Evolutionary conservation across 352 stramenopile species (phyloP), one percentile per base, ranked within the genome.

Genomic region (Phytophthora hibernalis): DNA sequence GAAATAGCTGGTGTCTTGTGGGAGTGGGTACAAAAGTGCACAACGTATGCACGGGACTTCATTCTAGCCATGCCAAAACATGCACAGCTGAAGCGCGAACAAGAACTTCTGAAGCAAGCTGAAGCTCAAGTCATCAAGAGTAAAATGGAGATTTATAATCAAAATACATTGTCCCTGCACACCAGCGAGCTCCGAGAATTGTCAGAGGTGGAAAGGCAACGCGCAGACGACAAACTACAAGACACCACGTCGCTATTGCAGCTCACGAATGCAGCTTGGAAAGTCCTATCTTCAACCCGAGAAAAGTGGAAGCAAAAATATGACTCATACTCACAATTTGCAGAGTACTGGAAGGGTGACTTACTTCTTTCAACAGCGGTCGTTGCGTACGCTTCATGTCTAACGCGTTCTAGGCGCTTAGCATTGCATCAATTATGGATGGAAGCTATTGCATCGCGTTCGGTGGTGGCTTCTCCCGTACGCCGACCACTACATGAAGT

Each of bases 1-100:
- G 76, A 80, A 26, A 42, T 92, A 5, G 86, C 80, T 9, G 82
- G 78, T 1, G 26, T 79, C 10, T 48, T 94, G 38, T 92, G 86
- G 52, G 79, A 82, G 12, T 94, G 82, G 82, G 81, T 91, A 0
- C 75, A 90, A 51, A 76, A 74, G 2, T 89, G 79, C 35, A 64
- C 78, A 1, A 20, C 44, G 20, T 89, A 81, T 44, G 73, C 77
- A 11, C 62, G 68, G 0, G 82, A 89, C 16, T 76, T 83, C 15
- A 51, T 94, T 10, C 54, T 94, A 7, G 81, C 85, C 1, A 62
- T 58, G 22, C 86, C 86, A 0, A 92, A 94, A 28, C 70, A 77
- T 26, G 54, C 52, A 1, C 83, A 92, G 47, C 58, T 92, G 2
- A 66, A 73, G 24, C 68, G 85, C 10, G 83, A 92, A 48, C 72